Evolutionary conservation across 2,329 filamentous ascomycete genomes (phyloP).

Genomic region (Colletotrichum spinosum): DNA sequence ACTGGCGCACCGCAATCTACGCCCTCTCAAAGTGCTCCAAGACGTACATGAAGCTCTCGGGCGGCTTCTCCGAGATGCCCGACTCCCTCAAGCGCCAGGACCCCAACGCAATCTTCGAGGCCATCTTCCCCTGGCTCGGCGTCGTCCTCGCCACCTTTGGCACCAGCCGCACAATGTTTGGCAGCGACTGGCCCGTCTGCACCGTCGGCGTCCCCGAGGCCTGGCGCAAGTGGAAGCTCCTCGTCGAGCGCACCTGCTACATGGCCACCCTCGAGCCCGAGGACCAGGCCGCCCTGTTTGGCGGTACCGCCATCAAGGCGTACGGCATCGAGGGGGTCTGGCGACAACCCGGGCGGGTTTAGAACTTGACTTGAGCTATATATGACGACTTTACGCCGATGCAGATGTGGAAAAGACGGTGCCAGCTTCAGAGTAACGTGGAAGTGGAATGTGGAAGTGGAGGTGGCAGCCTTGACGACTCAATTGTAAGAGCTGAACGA

Average conservation of each 20-base stretch:
- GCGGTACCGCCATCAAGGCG: conserved; percentile 76
- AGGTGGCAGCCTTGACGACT: conserved; percentile 4
- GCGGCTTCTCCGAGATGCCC: conserved; percentile 81
- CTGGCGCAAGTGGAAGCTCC: conserved; percentile 80
- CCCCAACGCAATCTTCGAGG: conserved; percentile 69
- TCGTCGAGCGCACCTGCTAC: conserved; percentile 76
- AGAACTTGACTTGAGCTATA: conserved; percentile 1
- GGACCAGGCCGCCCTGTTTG: conserved; percentile 77
- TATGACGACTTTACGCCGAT: too few species aligned
- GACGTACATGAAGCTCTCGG: conserved; percentile 94
- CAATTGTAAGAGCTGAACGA: conserved; percentile 15
- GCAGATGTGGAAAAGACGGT: too few species aligned
- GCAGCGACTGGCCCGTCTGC: conserved; percentile 94
- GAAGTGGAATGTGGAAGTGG: not conserved
- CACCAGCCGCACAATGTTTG: conserved; percentile 83
- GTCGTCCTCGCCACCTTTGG: conserved; percentile 80
- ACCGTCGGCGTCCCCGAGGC: conserved; percentile 70
- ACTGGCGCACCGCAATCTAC: conserved; percentile 78
- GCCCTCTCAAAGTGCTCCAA: conserved; percentile 72
- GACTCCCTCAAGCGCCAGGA: conserved; percentile 61
- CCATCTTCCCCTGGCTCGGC: conserved; percentile 77
- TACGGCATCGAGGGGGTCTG: conserved; percentile 60
- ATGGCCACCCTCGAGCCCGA: conserved; percentile 70
- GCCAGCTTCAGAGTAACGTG: not conserved
- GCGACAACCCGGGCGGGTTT: not conserved